Evolutionary conservation across 2,329 filamentous ascomycete species (phyloP), one percentile per base, ranked within the genome.

Genomic region (Colletotrichum sp.): DNA sequence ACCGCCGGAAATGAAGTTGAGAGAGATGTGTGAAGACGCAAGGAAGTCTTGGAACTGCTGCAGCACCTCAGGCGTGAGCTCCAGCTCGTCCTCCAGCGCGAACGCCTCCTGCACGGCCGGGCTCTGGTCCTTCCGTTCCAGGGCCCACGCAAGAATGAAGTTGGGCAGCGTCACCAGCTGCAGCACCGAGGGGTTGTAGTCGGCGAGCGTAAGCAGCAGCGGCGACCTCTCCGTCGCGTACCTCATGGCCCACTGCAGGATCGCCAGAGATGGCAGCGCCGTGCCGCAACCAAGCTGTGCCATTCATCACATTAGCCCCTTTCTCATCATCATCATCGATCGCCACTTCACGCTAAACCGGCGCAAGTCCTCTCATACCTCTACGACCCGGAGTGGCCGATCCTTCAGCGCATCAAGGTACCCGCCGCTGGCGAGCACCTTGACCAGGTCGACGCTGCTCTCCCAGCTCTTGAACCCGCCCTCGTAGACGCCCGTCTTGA

Each of bases 381-480:
- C 90, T 66, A 92, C 86, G 48, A 91, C 81, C 44, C 87, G 85
- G 67, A 86, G 82, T 0, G 87, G 83, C 32, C 82, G 81, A 13
- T 82, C 77, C 25, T 79, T 79, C 75, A 84, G 77, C 64, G 80
- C 78, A 5, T 82, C 75, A 22, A 85, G 79, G 65, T 86, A 83
- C 15, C 85, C 83, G 30, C 87, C 86, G 4, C 82, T 80, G 1
- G 88, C 88, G 34, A 93, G 83, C n/a, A 94, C 91, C 81, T 92
- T 94, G 67, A 95, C 94, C 22, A 97, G 87, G 82, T 97, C 95
- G 68, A 96, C 88, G 75, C 93, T 95, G 85, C 94, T 96, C 86
- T 97, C 95, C 95, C 95, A 97, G 80, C 94, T 96, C 87, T 97
- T 97, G 87, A 96, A 96, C 28, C 95, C 95, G 72, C 95, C 95